Evolutionary conservation across 257 asterid genomes (phyloP).

Genomic region (Paraleonurus japonicus): DNA sequence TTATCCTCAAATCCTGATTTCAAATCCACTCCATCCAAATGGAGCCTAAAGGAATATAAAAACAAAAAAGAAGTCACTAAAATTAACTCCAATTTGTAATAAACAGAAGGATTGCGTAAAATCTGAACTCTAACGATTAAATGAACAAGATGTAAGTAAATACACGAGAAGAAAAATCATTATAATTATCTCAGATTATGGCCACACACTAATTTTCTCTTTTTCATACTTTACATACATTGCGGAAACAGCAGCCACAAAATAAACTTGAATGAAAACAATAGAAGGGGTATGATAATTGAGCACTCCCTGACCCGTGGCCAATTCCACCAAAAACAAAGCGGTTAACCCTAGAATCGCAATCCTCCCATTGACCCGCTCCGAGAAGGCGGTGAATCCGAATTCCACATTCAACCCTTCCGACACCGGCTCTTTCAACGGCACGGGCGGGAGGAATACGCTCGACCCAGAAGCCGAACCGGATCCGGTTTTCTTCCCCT

Average conservation of each 20-base stretch:
- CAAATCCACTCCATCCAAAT: too few species aligned
- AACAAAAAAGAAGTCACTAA: background rate
- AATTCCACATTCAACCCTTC: conserved; percentile 81
- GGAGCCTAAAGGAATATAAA: too few species aligned
- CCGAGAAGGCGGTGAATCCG: conserved; percentile 89
- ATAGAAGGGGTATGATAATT: conserved; percentile 86
- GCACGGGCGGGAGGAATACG: conserved; percentile 81
- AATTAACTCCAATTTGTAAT: background rate
- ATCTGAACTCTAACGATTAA: background rate
- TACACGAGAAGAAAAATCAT: background rate
- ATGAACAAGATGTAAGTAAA: background rate
- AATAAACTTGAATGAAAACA: conserved; percentile 73
- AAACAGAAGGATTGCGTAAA: background rate
- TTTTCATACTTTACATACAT: conserved; percentile 77
- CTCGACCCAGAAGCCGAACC: conserved; percentile 51
- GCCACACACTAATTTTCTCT: conserved; percentile 83
- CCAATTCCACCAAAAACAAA: conserved; percentile 80
- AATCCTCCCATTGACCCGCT: conserved; percentile 75
- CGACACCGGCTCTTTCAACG: conserved; percentile 63
- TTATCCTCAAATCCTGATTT: too few species aligned
- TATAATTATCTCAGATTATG: conserved; percentile 27
- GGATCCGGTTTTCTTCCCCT: conserved; percentile 62
- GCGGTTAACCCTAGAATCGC: conserved; percentile 82
- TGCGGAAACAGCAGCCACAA: conserved; percentile 83
- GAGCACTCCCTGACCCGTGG: conserved; percentile 79